Evolutionary conservation across 495 filamentous ascomycete species (phyloP), one percentile per base, ranked within the genome.

Genomic region (Trichoderma asperelloides): DNA sequence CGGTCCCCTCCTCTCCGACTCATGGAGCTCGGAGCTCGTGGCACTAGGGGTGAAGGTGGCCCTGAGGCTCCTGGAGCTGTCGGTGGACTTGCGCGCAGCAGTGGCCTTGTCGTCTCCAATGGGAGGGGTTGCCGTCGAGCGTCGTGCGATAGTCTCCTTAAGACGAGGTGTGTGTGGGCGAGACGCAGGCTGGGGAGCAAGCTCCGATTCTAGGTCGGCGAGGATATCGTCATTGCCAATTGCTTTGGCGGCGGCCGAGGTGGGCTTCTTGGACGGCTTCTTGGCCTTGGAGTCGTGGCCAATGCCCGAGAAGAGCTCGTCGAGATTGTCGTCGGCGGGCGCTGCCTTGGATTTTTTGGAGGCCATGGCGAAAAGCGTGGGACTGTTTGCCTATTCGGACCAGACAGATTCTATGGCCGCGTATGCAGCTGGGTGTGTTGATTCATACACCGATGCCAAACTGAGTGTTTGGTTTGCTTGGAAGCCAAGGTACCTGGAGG

Each of bases 141-240:
- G 76, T 25, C 81, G 79, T 74, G 74, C 73, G 68, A 86, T 82
- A 65, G 79, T 78, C 13, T 87, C 84, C 43, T 87, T 88, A 64
- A 90, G 74, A 51, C 91, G 87, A 43, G 95, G 95, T 0, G 95
- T 98, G 68, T 91, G 88, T 5, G 94, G 89, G 43, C 94, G 87
- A 23, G 64, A 65, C 9, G 64, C 43, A 30, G 62, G 62, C 67
- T 86, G 80, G 65, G 88, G 87, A 67, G 76, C 83, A 65, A 96
- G 87, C 70, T 84, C 76, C 68, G 88, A 87, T 72, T 91, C 91
- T 67, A 98, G 86, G 69, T 97, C 93, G 62, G 91, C 91, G 47
- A 98, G 86, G 65, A 91, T 82, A 71, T 96, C 92, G 65, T 87
- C 78, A 69, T 83, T 80, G 60, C 77, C 79, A 63, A 77, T 74